Conservation (phyloP, 1,284 basidiomycete species). For the Gomphus sp. region DNA sequence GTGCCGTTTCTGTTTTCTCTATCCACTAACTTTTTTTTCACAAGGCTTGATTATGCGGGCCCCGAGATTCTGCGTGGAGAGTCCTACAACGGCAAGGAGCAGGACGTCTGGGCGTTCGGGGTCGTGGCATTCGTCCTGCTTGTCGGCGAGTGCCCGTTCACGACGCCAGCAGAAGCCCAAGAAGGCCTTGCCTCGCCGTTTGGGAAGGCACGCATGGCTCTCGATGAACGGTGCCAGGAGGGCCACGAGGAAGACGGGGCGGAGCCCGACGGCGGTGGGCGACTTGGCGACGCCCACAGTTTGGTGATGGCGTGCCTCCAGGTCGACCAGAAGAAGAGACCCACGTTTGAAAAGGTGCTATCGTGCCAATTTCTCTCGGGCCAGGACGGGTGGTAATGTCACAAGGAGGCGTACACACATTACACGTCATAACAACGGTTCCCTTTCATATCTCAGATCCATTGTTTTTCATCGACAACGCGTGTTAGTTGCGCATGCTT, state of each 20-base stretch:
- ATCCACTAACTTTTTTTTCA: constrained; percentile 14
- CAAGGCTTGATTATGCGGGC: constrained; percentile 90
- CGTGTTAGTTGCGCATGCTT: neutral
- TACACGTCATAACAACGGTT: neutral
- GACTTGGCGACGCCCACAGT: constrained; percentile 69
- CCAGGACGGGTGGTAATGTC: constrained; percentile 42
- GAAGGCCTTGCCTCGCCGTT: constrained; percentile 70
- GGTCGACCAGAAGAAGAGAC: constrained; percentile 61
- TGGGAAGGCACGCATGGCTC: constrained; percentile 56
- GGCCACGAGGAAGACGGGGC: constrained; percentile 61
- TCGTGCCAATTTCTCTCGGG: constrained; percentile 73
- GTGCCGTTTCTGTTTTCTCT: neutral
- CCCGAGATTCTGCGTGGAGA: constrained; percentile 95
- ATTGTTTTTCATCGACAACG: neutral
- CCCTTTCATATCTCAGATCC: no score
- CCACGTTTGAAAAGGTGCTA: constrained; percentile 76
- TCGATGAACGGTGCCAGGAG: constrained; percentile 70
- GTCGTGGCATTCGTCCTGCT: constrained; percentile 95
- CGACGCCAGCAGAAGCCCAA: constrained; percentile 77
- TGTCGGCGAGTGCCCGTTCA: constrained; percentile 92
- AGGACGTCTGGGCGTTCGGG: constrained; percentile 98
- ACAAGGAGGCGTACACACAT: neutral
- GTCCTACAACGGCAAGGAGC: constrained; percentile 91
- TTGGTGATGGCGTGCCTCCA: constrained; percentile 75
- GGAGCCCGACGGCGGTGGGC: constrained; percentile 73